Evolutionary conservation across 164 flowering plant genomes (phyloP).

Genomic region (Hamamelis virginiana): DNA sequence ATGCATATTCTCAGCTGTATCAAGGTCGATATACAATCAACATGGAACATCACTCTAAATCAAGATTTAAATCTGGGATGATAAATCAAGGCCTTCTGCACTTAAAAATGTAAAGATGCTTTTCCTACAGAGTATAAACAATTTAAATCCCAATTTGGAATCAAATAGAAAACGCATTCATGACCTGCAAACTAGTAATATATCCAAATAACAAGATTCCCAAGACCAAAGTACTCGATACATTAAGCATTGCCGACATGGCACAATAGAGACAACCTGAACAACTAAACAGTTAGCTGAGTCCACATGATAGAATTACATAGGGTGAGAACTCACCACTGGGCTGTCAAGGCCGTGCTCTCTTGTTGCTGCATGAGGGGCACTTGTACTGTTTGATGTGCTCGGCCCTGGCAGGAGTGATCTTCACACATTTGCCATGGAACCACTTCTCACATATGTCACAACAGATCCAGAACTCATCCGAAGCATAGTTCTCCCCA

Average conservation of each 20-base stretch:
- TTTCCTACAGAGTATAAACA: constrained; percentile 2
- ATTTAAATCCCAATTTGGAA: background rate
- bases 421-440: constrained; percentile 91
- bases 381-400: constrained; percentile 97
- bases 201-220: constrained; percentile 8
- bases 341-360: constrained; percentile 46
- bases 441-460: constrained; percentile 89
- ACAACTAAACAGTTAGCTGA: constrained; percentile 23
- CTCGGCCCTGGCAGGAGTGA: constrained; percentile 84
- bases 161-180: background rate
- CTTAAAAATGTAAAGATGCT: background rate
- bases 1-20: too few relatives aligned
- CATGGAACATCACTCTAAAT: background rate
- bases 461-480: constrained; percentile 95
- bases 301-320: constrained; percentile 6
- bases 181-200: constrained; percentile 12
- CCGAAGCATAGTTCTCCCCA: constrained; percentile 77
- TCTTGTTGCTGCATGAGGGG: constrained; percentile 86
- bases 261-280: constrained; percentile 18
- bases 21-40: too few relatives aligned
- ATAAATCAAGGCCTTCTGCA: background rate
- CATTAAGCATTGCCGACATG: constrained; percentile 15
- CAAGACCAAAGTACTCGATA: constrained; percentile 5
- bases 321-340: constrained; percentile 12
- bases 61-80: background rate